These are phyloP conservation scores for Mycena latifolia DNA, from an alignment of 768 basidiomycete genomes.

Conservation along the genomic window DNA sequence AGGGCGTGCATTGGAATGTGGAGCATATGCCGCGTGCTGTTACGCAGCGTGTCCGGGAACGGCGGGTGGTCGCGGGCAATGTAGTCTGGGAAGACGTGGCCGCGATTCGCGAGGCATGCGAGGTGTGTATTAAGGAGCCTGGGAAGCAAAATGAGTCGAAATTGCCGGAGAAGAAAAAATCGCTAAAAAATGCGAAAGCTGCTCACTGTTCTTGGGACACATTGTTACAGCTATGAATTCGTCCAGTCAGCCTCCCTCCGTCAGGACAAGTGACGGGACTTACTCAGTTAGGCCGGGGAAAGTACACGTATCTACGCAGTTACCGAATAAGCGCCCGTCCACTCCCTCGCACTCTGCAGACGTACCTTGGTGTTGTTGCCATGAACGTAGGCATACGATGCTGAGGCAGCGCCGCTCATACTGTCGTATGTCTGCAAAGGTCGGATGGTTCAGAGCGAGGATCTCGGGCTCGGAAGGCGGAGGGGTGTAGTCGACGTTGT, in stretches of 20 bases:
- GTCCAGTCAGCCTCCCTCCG: neutral
- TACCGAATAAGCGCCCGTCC: neutral
- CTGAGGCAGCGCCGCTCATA: slow-evolving; percentile 27
- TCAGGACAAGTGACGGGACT: neutral
- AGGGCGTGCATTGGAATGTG: slow-evolving; percentile 34
- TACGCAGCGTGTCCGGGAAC: slow-evolving; percentile 22
- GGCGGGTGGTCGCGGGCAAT: slow-evolving; percentile 25
- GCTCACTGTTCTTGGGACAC: slow-evolving; percentile 29
- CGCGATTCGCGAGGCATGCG: slow-evolving; percentile 29
- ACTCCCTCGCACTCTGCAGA: neutral
- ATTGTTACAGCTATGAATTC: slow-evolving; percentile 22
- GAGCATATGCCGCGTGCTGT: slow-evolving; percentile 18
- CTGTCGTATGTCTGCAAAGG: slow-evolving; percentile 22
- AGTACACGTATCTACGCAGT: slow-evolving; percentile 26
- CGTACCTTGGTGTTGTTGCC: slow-evolving; percentile 5
- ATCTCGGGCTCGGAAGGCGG: neutral
- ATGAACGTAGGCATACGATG: neutral
- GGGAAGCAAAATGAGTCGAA: neutral
- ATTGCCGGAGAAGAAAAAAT: no score
- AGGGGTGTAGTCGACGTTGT: neutral
- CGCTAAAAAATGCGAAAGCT: neutral
- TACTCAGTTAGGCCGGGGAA: slow-evolving; percentile 21
- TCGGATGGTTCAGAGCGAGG: slow-evolving; percentile 20
- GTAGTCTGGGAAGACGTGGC: slow-evolving; percentile 34
- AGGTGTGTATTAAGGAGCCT: slow-evolving; percentile 34